Evolutionary conservation across 306 rosid genomes (phyloP), one percentile per base, ranked within the genome.

Genomic region (Myrica gale): DNA sequence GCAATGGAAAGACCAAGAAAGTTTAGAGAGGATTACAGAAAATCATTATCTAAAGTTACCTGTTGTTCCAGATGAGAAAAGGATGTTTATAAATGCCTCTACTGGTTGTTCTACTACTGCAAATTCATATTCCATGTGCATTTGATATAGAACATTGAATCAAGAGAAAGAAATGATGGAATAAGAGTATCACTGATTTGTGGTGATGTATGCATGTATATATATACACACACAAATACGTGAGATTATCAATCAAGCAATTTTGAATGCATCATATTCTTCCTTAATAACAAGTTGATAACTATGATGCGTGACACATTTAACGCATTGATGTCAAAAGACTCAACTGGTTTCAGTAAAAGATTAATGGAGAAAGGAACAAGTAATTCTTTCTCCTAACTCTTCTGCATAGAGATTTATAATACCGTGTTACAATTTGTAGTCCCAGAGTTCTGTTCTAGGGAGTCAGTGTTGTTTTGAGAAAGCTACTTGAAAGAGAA

Each of bases 61-160:
- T 71, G 98, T 95, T 68, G 97, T 92, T 90, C 98, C 98, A 76
- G 98, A 95, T 74, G 98, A 95, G 82, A 95, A 95, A 60, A 95
- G 89, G 70, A 92, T 89, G 76, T 92, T 95, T 23, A 91, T 81
- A 82, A 84, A 86, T 79, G 91, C 84, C 77, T 89, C 97, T 23
- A 83, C 82, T 9, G 90, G 87, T 83, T 83, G 92, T 72, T 92
- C 96, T 69, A 79, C 83, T 42, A 91, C 90, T 73, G 80, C 68
- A 81, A 95, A 92, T 84, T 95, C 96, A 85, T 79, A 61, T 71
- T 90, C 89, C 87, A 97, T 95, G 90, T 77, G 79, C 26, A 73
- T 76, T 48, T 83, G 55, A 72, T 72, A 66, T 60, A 26, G 62
- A 54, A 79, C 75, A n/a, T 1, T 8, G 26, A 9, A 56, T 8